Base-by-base conservation (phyloP, 441 rosid species). In the Aquilaria agallochum region DNA sequence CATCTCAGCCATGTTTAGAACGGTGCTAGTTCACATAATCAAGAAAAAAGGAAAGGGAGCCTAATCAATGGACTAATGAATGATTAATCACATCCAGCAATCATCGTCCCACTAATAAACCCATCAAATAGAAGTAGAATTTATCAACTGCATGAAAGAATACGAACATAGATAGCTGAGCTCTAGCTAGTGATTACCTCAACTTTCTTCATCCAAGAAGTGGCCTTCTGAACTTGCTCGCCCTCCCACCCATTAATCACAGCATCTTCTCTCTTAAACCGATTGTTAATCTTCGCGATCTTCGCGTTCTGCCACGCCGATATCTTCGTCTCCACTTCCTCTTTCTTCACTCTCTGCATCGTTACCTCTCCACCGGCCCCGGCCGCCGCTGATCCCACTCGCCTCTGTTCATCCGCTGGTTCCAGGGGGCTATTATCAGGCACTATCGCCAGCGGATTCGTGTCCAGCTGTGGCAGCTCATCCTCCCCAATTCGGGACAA, bases 391-490 rank as follows among this genome's bases (percentile, higher is more conserved):
- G 76, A 66, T 33, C 72, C 76, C 6, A 52, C 48, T 20, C 58
- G 56, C 20, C 77, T 73, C 8, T 56, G 68, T 13, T 33, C 68
- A 12, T 12, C 31, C 33, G 14, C 33, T 31, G 14, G 60, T 5
- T 63, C 68, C 15, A 33, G 34, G 1, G 60, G 48, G 42, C 27
- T 32, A 34, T 56, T 74, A 44, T 86, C 89, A 12, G 90, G 92
- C n/a, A 93, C 96, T 11, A 93, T 88, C 68, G 98, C 98, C 69
- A 92, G 69, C 50, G 91, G 95, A 71, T 93, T 93, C 2, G 84
- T 71, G 59, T 93, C 98, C 42, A 36, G 7, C 64, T 80, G 85
- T 0, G 65, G 76, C 59, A 62, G 47, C 9, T 76, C 82, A 27
- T 87, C 80, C 69, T 93, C 98, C 0, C 95, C 78, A 52, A 93